A percentile compares a stretch with the other conserved stretches of the same genome.
Evolutionary conservation across 495 filamentous ascomycete species (phyloP).

Genomic region (Hypomontagnella monticulosa): DNA sequence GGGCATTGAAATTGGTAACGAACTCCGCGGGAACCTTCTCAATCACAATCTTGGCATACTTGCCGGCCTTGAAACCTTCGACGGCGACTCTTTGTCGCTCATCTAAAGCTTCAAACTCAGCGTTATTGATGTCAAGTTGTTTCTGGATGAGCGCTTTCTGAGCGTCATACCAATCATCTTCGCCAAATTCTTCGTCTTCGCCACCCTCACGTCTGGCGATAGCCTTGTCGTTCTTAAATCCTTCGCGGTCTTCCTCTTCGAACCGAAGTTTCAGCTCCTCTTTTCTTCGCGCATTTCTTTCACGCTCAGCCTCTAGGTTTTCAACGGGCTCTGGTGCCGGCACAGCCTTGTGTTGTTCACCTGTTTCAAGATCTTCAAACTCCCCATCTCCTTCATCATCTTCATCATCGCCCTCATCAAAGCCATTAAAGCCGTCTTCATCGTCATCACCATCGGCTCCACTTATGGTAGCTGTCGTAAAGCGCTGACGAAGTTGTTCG

Average conservation of each 20-base stretch:
- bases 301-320: constrained; percentile 81
- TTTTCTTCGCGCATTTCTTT: constrained; percentile 88
- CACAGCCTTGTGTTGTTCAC: constrained; percentile 62
- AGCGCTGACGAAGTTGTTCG: constrained; percentile 75
- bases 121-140: constrained; percentile 92
- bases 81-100: constrained; percentile 79
- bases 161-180: constrained; percentile 98
- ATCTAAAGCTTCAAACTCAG: constrained; percentile 88
- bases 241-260: constrained; percentile 96
- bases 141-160: constrained; percentile 96
- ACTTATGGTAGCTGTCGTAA: constrained; percentile 73
- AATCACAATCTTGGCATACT: constrained; percentile 89
- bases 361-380: constrained; percentile 89
- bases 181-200: constrained; percentile 80
- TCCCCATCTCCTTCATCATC: constrained; percentile 90
- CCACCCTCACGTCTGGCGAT: constrained; percentile 69
- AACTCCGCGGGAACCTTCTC: constrained; percentile 92
- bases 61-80: constrained; percentile 92
- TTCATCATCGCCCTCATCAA: constrained; percentile 64
- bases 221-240: constrained; percentile 85
- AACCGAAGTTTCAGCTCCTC: constrained; percentile 94
- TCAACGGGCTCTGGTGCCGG: constrained; percentile 44
- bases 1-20: constrained; percentile 83
- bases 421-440: constrained; percentile 52
- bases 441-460: constrained; percentile 55